Evolutionary conservation across 208 protist species (phyloP).

Genomic region (Leishmania mexicana): DNA sequence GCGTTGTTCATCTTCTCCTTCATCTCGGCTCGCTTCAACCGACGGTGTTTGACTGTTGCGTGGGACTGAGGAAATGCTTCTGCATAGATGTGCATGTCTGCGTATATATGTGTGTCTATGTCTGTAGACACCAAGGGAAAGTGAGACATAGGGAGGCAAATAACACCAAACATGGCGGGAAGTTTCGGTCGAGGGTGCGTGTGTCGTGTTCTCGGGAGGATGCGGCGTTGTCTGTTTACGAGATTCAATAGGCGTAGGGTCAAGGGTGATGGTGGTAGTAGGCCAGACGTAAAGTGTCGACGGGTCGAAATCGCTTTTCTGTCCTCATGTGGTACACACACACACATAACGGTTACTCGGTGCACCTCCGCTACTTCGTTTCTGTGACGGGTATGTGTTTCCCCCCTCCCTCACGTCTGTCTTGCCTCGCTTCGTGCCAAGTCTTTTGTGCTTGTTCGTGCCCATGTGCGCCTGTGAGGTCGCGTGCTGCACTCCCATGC

Average conservation of each 20-base stretch:
- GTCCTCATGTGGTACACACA: neutral
- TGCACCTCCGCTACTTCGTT: neutral
- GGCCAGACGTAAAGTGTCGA: neutral
- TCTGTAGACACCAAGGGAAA: neutral
- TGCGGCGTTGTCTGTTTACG: neutral
- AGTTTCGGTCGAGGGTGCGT: neutral
- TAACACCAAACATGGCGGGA: neutral
- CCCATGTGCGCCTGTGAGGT: neutral
- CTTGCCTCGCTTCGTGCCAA: neutral
- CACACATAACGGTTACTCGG: neutral
- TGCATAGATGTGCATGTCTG: neutral
- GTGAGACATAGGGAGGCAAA: neutral
- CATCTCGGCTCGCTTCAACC: neutral
- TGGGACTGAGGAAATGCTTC: neutral
- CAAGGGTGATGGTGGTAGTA: neutral
- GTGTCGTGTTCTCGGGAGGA: neutral
- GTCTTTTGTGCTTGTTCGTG: neutral
- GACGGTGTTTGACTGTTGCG: conserved; percentile 1
- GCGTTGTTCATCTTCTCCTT: conserved; percentile 1
- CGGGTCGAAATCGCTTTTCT: neutral
- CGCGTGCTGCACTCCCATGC: neutral
- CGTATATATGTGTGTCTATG: neutral
- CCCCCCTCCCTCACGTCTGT: neutral
- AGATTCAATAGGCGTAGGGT: neutral
- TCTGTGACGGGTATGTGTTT: neutral